Conservation (phyloP, 345 rosid species). For the Acer negundo region DNA sequence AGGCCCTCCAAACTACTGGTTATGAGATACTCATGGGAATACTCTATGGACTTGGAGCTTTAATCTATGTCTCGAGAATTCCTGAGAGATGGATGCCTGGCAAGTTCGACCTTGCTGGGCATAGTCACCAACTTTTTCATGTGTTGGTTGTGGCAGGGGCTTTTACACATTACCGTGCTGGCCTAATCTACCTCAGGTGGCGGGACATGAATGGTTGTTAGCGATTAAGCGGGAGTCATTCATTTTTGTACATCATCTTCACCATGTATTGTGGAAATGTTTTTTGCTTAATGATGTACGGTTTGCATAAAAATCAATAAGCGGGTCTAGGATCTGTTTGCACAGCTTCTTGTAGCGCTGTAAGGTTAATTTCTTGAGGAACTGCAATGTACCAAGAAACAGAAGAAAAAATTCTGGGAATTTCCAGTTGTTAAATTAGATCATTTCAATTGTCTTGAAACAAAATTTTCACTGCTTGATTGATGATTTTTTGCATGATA, state of each 20-base stretch:
- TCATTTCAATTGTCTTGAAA: not conserved
- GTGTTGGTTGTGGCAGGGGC: slow-evolving; percentile 31
- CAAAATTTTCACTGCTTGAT: not conserved
- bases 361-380: not conserved
- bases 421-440: not conserved
- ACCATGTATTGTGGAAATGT: not conserved
- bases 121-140: slow-evolving; percentile 35
- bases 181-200: slow-evolving; percentile 30
- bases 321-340: no score
- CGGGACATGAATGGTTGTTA: slow-evolving; percentile 25
- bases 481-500: not conserved
- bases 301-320: not conserved
- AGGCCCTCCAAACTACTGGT: slow-evolving; percentile 24
- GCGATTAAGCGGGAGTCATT: not conserved
- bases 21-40: slow-evolving; percentile 31
- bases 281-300: not conserved
- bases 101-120: slow-evolving; percentile 35
- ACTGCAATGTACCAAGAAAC: not conserved
- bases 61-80: slow-evolving; percentile 21
- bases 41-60: slow-evolving; percentile 29
- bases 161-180: slow-evolving; percentile 24
- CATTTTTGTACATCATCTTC: not conserved
- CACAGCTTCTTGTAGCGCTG: no score
- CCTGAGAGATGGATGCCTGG: slow-evolving; percentile 34
- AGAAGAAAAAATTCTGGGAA: not conserved